Evolutionary conservation across 2,329 filamentous ascomycete species (phyloP).

Genomic region (Fusarium sp.): DNA sequence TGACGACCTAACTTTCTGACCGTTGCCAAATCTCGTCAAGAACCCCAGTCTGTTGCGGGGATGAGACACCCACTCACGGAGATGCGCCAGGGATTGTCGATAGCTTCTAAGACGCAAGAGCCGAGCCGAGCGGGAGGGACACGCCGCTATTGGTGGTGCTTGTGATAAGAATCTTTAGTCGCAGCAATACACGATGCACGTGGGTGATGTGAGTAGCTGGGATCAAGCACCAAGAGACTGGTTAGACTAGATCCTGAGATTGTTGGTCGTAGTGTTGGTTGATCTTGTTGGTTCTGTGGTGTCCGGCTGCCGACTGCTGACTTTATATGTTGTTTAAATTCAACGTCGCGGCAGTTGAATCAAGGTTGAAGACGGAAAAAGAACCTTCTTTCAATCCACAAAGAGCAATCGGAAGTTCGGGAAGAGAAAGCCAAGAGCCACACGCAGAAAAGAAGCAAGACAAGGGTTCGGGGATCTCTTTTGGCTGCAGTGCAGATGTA

Average conservation of each 20-base stretch:
- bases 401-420: conserved; percentile 4
- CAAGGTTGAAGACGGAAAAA: neutral
- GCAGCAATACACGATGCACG: conserved; percentile 45
- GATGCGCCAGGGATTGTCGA: conserved; percentile 34
- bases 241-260: conserved; percentile 5
- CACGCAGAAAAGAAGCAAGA: conserved; percentile 7
- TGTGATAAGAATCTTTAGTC: conserved; percentile 44
- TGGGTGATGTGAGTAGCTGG: conserved; percentile 32
- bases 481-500: conserved; percentile 35
- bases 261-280: conserved; percentile 2
- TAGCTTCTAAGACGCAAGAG: conserved; percentile 35
- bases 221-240: conserved; percentile 24
- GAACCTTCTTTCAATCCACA: neutral
- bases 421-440: conserved; percentile 20
- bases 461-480: conserved; percentile 27
- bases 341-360: neutral
- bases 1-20: conserved; percentile 24
- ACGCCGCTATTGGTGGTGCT: conserved; percentile 42
- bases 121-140: conserved; percentile 44
- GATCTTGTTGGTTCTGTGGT: conserved; percentile 14
- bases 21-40: conserved; percentile 31
- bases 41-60: conserved; percentile 37
- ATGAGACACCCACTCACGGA: conserved; percentile 18
- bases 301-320: conserved; percentile 3
- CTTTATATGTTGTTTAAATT: neutral